phyloP scores from a whole-genome alignment of 352 stramenopile genomes.

The Peronospora tabacina region DNA sequence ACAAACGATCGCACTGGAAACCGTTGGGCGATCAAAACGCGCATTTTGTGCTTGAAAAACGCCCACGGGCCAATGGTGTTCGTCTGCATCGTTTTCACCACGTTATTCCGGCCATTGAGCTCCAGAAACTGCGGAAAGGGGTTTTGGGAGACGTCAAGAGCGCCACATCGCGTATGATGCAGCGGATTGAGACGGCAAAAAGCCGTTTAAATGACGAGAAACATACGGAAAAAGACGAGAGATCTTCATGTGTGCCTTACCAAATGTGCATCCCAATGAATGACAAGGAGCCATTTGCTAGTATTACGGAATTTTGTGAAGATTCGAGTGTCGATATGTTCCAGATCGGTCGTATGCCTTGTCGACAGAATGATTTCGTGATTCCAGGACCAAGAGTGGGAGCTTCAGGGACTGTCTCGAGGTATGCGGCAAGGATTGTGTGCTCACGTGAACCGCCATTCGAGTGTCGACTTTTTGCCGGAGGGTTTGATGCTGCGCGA shows the following conservation, averaged over 20 bases:
- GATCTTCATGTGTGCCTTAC: constrained; percentile 17
- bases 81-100: constrained; percentile 51
- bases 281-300: constrained; percentile 46
- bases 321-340: constrained; percentile 58
- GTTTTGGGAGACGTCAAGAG: constrained; percentile 36
- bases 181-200: constrained; percentile 31
- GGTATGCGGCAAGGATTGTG: constrained; percentile 61
- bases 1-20: constrained; percentile 54
- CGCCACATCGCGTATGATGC: constrained; percentile 49
- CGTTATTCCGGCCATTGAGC: constrained; percentile 20
- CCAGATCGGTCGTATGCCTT: constrained; percentile 76
- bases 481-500: constrained; percentile 51
- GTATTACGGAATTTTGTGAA: constrained; percentile 53
- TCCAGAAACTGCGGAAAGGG: constrained; percentile 2
- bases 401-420: constrained; percentile 65
- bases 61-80: constrained; percentile 46
- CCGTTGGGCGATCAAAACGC: constrained; percentile 68
- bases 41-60: constrained; percentile 47
- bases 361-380: constrained; percentile 66
- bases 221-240: constrained; percentile 6
- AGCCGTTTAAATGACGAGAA: constrained; percentile 5
- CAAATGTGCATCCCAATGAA: constrained; percentile 70
- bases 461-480: constrained; percentile 58
- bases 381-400: constrained; percentile 68
- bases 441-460: constrained; percentile 50